phyloP scores from a whole-genome alignment of 2,329 filamentous ascomycete genomes.

The Alternaria tenuissima region DNA sequence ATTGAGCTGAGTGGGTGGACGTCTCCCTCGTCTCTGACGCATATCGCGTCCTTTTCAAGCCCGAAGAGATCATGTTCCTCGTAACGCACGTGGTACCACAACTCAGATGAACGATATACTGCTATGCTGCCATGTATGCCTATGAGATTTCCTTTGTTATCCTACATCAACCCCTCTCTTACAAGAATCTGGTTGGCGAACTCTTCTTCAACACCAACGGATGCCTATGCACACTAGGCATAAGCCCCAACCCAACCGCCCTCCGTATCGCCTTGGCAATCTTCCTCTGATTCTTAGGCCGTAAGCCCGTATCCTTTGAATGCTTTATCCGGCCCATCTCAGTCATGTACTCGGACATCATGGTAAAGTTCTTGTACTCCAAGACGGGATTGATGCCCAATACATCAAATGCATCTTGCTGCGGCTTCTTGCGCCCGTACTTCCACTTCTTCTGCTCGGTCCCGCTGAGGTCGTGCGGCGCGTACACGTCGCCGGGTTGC shows the following conservation, averaged over 20 bases:
- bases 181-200: conserved; percentile 32
- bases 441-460: conserved; percentile 85
- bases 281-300: conserved; percentile 89
- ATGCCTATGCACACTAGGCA: conserved; percentile 90
- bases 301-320: conserved; percentile 76
- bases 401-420: conserved; percentile 77
- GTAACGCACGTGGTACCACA: background rate
- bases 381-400: conserved; percentile 81
- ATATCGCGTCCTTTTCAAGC: background rate
- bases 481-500: conserved; percentile 83
- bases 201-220: conserved; percentile 59
- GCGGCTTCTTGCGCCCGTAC: conserved; percentile 58
- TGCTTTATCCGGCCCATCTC: conserved; percentile 85
- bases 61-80: background rate
- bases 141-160: background rate
- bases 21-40: background rate
- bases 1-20: too few species aligned
- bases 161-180: background rate
- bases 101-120: background rate
- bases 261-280: conserved; percentile 92
- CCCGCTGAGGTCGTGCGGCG: conserved; percentile 83
- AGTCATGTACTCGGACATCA: conserved; percentile 89
- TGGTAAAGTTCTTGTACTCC: conserved; percentile 94
- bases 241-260: conserved; percentile 86
- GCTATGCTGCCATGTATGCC: background rate